Base-by-base conservation (phyloP, 352 stramenopile genomes). In the Halophytophthora batemanensis region DNA sequence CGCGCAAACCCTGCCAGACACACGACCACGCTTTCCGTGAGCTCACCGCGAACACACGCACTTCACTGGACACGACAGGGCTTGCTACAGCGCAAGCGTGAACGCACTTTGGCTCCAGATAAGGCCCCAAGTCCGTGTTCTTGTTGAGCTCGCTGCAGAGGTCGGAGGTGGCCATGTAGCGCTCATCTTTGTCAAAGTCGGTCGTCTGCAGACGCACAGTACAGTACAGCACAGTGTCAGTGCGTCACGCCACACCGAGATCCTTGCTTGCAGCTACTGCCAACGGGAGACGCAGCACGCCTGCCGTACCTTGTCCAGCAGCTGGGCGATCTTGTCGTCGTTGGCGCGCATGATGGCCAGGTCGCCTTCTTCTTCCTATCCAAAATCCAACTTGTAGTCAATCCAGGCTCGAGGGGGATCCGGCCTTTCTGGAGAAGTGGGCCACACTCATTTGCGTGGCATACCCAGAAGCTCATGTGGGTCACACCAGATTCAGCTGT, bases 151-250 rank as follows among this genome's bases (percentile, higher is more conserved):
- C 90, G 35, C 90, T 92, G 70, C 96, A 99, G 38, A 99, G 81
- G 74, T 99, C 97, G 21, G 90, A 98, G 17, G 96, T 99, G 29
- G 97, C 97, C 97, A 99, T 99, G 77, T 99, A 99, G 22, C 97
- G 94, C 76, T 99, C 96, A 89, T 99, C 97, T 69, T 98, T 98
- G 82, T 97, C 90, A 56, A 90, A 95, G 51, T 93, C 79, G 36
- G 77, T 90, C 17, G 82, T 92, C 82, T 92, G 36, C n/a, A 18
- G 3, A 40, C 10, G 45, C 19, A 58, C 14, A 40, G 14, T 45
- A 11, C 13, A 62, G 25, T 33, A 46, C 14, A 15, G 25, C 18
- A 45, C 39, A 12, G 29, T 22, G 49, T 17, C 0, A 3, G 8
- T 45, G 19, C 33, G 8, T 1, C 10, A 25, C 21, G 13, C 25